phyloP scores from a whole-genome alignment of 2,329 filamentous ascomycete species.

The Didymella pomorum region DNA sequence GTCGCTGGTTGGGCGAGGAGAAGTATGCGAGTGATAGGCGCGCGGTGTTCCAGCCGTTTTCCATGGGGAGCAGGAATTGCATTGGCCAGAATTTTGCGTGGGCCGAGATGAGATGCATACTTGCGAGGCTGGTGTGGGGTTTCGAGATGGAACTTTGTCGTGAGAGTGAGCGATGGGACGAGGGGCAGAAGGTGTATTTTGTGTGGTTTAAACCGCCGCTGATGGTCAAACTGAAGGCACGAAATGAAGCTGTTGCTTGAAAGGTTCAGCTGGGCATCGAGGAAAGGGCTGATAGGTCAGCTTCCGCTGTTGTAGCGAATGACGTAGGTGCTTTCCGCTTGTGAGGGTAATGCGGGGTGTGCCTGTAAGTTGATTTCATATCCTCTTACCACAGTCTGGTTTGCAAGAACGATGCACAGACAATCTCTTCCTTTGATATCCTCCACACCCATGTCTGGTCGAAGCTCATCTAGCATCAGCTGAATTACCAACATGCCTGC shows the following conservation, averaged over 20 bases:
- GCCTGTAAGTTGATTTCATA: too few relatives aligned
- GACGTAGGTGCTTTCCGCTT: not conserved
- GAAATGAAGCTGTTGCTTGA: not conserved
- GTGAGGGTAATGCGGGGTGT: not conserved
- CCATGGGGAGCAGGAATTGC: conserved; percentile 37
- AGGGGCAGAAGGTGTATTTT: not conserved
- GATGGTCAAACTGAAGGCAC: not conserved
- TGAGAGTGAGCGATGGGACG: not conserved
- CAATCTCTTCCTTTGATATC: too few relatives aligned
- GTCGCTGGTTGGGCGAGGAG: conserved; percentile 51
- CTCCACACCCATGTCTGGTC: too few relatives aligned
- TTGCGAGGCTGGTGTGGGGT: not conserved
- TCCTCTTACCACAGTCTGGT: too few relatives aligned
- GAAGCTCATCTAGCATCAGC: too few relatives aligned
- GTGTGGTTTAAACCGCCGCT: not conserved
- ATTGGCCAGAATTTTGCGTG: conserved; percentile 33
- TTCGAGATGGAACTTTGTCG: not conserved
- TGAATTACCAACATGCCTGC: not conserved
- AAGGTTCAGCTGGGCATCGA: not conserved
- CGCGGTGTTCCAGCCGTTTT: conserved; percentile 40
- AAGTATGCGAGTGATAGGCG: conserved; percentile 45
- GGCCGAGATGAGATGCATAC: not conserved
- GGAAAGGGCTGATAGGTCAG: not conserved
- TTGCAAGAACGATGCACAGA: too few relatives aligned
- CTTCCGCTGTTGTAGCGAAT: not conserved